Conservation (phyloP, 331 rosid species). For the Erythrophleum ivorense region DNA sequence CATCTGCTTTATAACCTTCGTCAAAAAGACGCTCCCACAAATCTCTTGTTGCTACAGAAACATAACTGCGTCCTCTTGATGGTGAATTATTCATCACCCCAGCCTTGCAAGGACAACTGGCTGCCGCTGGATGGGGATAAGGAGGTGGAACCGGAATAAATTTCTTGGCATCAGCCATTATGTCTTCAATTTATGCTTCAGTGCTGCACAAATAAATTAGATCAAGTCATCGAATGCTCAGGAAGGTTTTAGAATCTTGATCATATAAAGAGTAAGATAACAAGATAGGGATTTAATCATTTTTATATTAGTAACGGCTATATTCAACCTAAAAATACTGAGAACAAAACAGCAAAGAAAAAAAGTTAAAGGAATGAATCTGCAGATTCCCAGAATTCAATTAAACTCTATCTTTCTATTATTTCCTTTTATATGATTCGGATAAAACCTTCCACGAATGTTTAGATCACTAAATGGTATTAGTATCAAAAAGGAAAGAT, state of each 20-base stretch:
- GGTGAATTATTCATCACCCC: slow-evolving; percentile 16
- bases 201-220: slow-evolving; percentile 42
- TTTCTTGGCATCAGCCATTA: slow-evolving; percentile 48
- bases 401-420: not conserved
- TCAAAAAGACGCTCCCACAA: slow-evolving; percentile 76
- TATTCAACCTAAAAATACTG: slow-evolving; percentile 13
- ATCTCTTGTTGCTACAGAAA: slow-evolving; percentile 55
- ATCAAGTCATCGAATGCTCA: slow-evolving; percentile 7
- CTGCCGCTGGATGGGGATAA: slow-evolving; percentile 49
- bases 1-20: slow-evolving; percentile 83
- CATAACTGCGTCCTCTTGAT: slow-evolving; percentile 45
- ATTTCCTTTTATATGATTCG: slow-evolving; percentile 20
- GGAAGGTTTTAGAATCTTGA: not conserved
- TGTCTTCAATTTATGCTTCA: slow-evolving; percentile 19
- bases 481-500: not conserved
- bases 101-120: slow-evolving; percentile 30
- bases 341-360: not conserved
- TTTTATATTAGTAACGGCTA: not conserved
- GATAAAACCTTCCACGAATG: not conserved
- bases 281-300: not conserved
- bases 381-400: not conserved
- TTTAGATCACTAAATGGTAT: not conserved
- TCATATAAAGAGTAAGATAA: not conserved
- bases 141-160: slow-evolving; percentile 60
- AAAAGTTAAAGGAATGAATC: not conserved